These are phyloP conservation scores for Melocanna baccifera DNA, from an alignment of 176 grass and related monocot species.

Conservation along the genomic window DNA sequence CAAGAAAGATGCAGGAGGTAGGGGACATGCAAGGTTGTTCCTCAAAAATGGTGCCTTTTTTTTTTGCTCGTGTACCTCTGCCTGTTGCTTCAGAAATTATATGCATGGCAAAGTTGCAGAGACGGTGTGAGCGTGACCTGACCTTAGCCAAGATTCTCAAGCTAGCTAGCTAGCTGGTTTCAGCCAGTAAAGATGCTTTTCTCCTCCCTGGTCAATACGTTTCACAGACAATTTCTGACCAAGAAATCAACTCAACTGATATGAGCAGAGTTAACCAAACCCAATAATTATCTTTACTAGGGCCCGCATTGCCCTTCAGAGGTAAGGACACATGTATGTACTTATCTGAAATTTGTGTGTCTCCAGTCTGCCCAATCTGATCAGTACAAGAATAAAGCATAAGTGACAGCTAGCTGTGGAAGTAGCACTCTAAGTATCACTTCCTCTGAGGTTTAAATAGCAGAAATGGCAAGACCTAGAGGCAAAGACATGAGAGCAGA, in stretches of 20 bases:
- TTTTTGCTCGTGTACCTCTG: not conserved
- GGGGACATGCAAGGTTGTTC: slow-evolving; percentile 12
- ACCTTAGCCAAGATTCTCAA: slow-evolving; percentile 12
- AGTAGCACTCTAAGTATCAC: not conserved
- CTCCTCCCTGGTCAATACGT: not conserved
- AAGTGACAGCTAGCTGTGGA: not conserved
- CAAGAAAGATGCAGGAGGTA: not conserved
- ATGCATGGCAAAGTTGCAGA: not conserved
- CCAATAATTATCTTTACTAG: not conserved
- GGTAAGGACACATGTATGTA: not conserved
- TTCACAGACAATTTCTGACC: not conserved
- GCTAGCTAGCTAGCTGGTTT: not conserved
- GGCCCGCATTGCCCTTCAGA: not conserved
- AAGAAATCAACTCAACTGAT: not conserved
- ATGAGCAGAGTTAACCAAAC: not conserved
- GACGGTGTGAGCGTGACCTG: not conserved
- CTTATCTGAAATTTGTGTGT: not conserved
- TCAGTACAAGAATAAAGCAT: not conserved
- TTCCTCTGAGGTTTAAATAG: not conserved
- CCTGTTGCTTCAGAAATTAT: not conserved
- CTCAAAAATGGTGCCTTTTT: not conserved
- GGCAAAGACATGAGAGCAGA: not conserved
- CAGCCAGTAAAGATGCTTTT: slow-evolving; percentile 9
- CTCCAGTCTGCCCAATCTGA: not conserved
- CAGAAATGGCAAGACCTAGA: not conserved